Base-by-base conservation (phyloP, 352 stramenopile genomes). In the Pseudoperonospora humuli region DNA sequence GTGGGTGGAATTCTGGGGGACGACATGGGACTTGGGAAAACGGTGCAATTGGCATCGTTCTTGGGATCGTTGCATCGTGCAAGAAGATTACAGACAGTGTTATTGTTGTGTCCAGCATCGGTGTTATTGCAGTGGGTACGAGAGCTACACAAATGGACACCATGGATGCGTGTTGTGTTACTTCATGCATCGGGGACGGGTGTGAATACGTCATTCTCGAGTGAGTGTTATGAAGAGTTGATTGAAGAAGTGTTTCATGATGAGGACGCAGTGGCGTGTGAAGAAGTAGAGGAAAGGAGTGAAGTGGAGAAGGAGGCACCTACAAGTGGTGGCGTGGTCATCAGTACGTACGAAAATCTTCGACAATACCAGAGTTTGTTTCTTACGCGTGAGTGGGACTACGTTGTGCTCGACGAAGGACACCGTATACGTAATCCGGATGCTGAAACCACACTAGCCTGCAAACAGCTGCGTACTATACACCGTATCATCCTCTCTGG, bases 351-450 rank as follows among this genome's bases (percentile, higher is more conserved):
- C 64, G 94, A 98, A 55, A 96, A 89, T 23, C 77, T 99, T 25
- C 78, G 95, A 10, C 66, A 92, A 52, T 90, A 94, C 37, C 69
- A 94, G 36, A 79, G 93, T 39, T 63, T 93, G 14, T 96, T 98
- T 56, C 67, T 94, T 28, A 70, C 75, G 20, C 73, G 96, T 32
- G 68, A 91, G 45, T 99, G 95, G 95, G 95, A 95, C 53, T 99
- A 99, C 50, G 87, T 98, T 23, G 81, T 99, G 10, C 75, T 99
- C 35, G 97, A 99, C 53, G 97, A 99, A 72, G 97, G 95, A 20
- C 96, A 99, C 66, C 96, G 96, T 38, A 98, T 99, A 50, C 78
- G 95, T 23, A 99, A 99, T 65, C 95, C 95, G 3, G 90, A 98
- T 44, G 93, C 95, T 7, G 91, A 97, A 55, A 95, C 99, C 33